phyloP scores from a whole-genome alignment of 2,329 filamentous ascomycete genomes.

The Diaporthe citri region DNA sequence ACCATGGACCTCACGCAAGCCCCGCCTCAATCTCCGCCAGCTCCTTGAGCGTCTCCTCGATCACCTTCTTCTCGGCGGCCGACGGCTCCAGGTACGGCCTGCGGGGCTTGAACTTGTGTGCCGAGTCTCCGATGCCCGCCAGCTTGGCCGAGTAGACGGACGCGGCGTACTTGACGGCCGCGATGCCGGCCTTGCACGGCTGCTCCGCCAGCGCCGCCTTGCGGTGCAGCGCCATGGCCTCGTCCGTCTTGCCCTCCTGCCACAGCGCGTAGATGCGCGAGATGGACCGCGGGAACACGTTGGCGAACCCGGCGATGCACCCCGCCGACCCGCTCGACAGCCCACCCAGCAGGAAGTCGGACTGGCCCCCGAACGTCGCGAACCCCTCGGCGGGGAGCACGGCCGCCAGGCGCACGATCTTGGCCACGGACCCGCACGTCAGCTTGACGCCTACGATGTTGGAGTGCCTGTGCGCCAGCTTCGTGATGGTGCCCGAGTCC shows the following conservation, averaged over 20 bases:
- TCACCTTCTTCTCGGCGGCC: slow-evolving; percentile 57
- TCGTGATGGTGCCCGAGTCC: slow-evolving; percentile 71
- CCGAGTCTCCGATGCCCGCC: slow-evolving; percentile 71
- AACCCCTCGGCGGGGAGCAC: slow-evolving; percentile 68
- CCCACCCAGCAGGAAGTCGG: slow-evolving; percentile 76
- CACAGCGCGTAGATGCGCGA: slow-evolving; percentile 73
- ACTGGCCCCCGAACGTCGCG: slow-evolving; percentile 78
- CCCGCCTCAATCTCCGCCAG: slow-evolving; percentile 64
- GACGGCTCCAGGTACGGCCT: slow-evolving; percentile 69
- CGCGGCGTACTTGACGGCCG: slow-evolving; percentile 76
- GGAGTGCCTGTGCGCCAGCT: slow-evolving; percentile 60
- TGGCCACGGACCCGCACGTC: slow-evolving; percentile 77
- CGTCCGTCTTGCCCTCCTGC: slow-evolving; percentile 65
- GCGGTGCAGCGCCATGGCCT: slow-evolving; percentile 71
- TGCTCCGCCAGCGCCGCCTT: slow-evolving; percentile 75
- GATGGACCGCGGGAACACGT: slow-evolving; percentile 70
- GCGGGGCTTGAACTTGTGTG: slow-evolving; percentile 69
- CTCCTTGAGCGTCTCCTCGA: slow-evolving; percentile 56
- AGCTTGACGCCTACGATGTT: slow-evolving; percentile 76
- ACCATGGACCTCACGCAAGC: slow-evolving; percentile 29
- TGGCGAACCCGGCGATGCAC: slow-evolving; percentile 73
- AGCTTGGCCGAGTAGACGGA: slow-evolving; percentile 68
- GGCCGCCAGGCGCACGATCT: slow-evolving; percentile 69
- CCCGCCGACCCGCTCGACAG: slow-evolving; percentile 70
- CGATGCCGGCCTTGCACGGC: slow-evolving; percentile 75